Percentiles rank a stretch among this genome's conserved stretches.
These are phyloP conservation scores for Trypanosoma boissoni DNA, from an alignment of 208 protist genomes.

Conservation along the genomic window DNA sequence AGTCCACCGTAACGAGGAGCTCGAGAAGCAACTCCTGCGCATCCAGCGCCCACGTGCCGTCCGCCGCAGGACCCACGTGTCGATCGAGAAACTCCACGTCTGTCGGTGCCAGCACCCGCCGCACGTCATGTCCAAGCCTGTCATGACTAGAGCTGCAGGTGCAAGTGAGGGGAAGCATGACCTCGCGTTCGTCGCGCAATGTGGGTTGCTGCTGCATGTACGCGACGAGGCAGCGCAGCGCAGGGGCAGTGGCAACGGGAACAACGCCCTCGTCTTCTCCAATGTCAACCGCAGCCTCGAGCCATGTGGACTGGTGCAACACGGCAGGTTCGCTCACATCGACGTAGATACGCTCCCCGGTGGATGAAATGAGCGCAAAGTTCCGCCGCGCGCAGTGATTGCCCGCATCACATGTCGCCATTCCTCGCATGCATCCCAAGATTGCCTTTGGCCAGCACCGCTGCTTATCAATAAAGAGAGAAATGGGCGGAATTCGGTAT, in stretches of 20 bases:
- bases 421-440: not conserved
- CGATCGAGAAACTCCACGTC: constrained; percentile 26
- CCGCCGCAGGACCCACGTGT: constrained; percentile 1
- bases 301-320: constrained; percentile 30
- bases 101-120: constrained; percentile 8
- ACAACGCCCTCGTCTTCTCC: constrained; percentile 42
- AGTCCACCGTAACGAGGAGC: constrained; percentile 57
- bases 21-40: constrained; percentile 45
- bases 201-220: constrained; percentile 36
- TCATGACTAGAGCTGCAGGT: constrained; percentile 2
- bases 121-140: constrained; percentile 22
- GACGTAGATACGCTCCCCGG: constrained; percentile 12
- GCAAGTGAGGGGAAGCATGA: constrained; percentile 20
- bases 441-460: not conserved
- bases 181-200: not conserved
- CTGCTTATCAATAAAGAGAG: no score
- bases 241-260: constrained; percentile 31
- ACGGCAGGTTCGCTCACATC: constrained; percentile 13
- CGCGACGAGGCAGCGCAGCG: constrained; percentile 36
- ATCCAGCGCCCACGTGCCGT: constrained; percentile 3
- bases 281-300: constrained; percentile 36
- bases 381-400: not conserved
- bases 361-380: constrained; percentile 33
- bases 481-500: not conserved
- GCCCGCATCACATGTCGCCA: not conserved